Conservation (phyloP, 192 early-diverging fungal genomes). For the Rhizoclosmatium globosum region DNA sequence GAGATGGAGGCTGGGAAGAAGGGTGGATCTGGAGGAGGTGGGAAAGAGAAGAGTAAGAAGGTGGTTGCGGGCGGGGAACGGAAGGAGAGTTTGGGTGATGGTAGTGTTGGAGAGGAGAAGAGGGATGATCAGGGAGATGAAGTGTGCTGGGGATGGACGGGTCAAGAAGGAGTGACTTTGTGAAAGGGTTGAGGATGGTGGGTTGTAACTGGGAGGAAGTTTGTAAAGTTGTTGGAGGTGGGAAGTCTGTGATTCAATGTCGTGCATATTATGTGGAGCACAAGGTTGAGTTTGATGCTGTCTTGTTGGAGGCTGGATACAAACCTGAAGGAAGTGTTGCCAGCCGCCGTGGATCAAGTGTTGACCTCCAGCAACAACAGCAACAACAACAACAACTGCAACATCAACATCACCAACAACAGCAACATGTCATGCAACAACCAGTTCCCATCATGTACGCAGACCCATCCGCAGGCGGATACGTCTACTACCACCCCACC, state of each 20-base stretch:
- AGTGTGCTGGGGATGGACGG: too few relatives aligned
- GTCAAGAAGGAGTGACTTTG: constrained; percentile 80
- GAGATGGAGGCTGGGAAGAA: constrained; percentile 13
- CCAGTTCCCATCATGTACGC: not conserved
- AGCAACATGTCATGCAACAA: not conserved
- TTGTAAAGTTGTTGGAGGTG: constrained; percentile 70
- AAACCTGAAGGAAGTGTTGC: not conserved
- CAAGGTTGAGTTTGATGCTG: constrained; percentile 57
- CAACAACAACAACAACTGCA: not conserved
- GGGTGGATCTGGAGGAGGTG: constrained; percentile 8
- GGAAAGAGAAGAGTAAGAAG: not conserved
- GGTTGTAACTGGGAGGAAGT: constrained; percentile 85
- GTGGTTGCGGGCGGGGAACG: not conserved
- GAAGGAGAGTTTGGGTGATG: not conserved
- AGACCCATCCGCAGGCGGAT: not conserved
- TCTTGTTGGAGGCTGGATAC: constrained; percentile 30
- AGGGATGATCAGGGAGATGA: not conserved
- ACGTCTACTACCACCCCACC: not conserved
- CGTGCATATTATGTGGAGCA: constrained; percentile 81
- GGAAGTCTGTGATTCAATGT: constrained; percentile 83
- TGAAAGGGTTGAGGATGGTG: constrained; percentile 62
- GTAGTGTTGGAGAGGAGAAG: constrained; percentile 7
- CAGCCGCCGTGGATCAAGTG: not conserved
- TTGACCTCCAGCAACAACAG: not conserved
- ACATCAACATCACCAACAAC: constrained; percentile 1